Conservation (phyloP, 768 basidiomycete species). For the Tricholomella constricta region DNA sequence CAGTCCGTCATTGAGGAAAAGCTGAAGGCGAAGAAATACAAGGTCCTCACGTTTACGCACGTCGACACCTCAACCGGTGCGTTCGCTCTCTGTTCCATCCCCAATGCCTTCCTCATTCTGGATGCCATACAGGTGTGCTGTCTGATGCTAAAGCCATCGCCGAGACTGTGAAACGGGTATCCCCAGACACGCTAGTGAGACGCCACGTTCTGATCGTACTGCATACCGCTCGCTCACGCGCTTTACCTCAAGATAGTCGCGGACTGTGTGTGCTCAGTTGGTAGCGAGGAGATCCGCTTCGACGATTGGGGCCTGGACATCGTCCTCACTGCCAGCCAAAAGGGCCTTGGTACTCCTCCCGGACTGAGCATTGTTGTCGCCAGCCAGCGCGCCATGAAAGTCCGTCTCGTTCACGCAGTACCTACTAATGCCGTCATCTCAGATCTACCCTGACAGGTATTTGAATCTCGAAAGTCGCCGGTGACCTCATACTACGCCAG, state of each 20-base stretch:
- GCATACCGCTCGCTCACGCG: constrained; percentile 2
- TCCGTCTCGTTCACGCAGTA: constrained; percentile 18
- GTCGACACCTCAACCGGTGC: constrained; percentile 87
- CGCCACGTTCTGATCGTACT: constrained; percentile 5
- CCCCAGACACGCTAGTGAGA: constrained; percentile 80
- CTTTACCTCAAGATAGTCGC: constrained; percentile 56
- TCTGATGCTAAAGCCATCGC: constrained; percentile 81
- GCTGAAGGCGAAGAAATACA: constrained; percentile 80
- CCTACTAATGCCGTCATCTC: not conserved
- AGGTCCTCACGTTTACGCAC: constrained; percentile 90
- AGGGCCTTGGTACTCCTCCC: constrained; percentile 92
- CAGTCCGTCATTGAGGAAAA: constrained; percentile 63
- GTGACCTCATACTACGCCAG: constrained; percentile 82
- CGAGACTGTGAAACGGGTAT: constrained; percentile 68
- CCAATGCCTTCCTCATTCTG: not conserved
- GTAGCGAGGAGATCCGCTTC: constrained; percentile 92
- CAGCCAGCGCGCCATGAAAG: constrained; percentile 77
- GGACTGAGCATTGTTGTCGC: constrained; percentile 87
- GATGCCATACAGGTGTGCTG: constrained; percentile 62
- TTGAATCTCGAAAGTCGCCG: constrained; percentile 62
- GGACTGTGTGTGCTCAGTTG: constrained; percentile 97
- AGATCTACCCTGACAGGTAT: constrained; percentile 42
- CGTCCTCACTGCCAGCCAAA: constrained; percentile 84
- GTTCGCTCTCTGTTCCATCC: constrained; percentile 13
- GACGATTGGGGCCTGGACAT: constrained; percentile 94